Evolutionary conservation across 192 early-diverging fungal species (phyloP).

Genomic region (Gigaspora rosea): DNA sequence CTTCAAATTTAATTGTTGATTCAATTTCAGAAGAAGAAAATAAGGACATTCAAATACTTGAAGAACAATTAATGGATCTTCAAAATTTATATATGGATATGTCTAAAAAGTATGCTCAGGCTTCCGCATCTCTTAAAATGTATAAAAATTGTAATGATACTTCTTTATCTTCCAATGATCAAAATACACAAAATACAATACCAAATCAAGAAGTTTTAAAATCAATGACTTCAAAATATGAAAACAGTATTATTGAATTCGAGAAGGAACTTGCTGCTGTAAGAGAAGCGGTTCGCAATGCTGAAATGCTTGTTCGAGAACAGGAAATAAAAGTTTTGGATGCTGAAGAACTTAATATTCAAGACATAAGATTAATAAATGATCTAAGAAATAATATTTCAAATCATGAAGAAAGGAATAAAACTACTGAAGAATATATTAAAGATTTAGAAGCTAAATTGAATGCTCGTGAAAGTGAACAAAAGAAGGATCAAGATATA

Average conservation of each 20-base stretch:
- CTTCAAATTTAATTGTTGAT: constrained; percentile 15
- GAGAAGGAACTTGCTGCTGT: constrained; percentile 60
- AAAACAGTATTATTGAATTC: constrained; percentile 59
- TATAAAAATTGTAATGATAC: constrained; percentile 40
- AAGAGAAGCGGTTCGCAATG: constrained; percentile 58
- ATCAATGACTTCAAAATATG: constrained; percentile 72
- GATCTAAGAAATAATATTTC: constrained; percentile 44
- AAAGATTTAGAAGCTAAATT: constrained; percentile 44
- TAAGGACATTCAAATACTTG: constrained; percentile 39
- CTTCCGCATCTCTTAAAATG: constrained; percentile 46
- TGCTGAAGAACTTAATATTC: constrained; percentile 23
- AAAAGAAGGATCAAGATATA: constrained; percentile 34
- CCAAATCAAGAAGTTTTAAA: constrained; percentile 53
- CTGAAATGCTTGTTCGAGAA: constrained; percentile 55
- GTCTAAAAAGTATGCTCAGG: constrained; percentile 52
- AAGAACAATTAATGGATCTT: constrained; percentile 50
- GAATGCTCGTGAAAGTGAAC: constrained; percentile 32
- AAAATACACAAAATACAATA: constrained; percentile 10
- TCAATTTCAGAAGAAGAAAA: constrained; percentile 32
- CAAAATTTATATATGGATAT: constrained; percentile 58
- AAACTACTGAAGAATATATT: constrained; percentile 47
- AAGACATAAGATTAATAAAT: constrained; percentile 32
- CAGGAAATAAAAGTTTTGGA: constrained; percentile 53
- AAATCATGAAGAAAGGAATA: constrained; percentile 56
- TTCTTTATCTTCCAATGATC: background rate